A percentile compares a stretch with the other conserved stretches of the same genome.
Evolutionary conservation across 345 rosid genomes (phyloP).

Genomic region (Sisymbrium irio): DNA sequence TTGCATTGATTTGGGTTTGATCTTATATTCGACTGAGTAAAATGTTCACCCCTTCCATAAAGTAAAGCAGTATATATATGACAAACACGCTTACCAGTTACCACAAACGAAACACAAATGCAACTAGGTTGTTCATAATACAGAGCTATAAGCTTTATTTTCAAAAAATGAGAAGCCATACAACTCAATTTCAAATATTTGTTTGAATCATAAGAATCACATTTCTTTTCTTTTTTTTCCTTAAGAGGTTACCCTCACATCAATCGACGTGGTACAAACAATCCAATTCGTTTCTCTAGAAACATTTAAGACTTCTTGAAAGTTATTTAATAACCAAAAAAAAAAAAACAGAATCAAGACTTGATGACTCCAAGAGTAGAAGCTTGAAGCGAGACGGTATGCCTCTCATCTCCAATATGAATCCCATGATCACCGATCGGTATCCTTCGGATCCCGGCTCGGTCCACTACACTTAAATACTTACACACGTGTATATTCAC

Average conservation of each 20-base stretch:
- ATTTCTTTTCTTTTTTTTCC: background rate
- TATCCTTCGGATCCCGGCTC: slow-evolving; percentile 72
- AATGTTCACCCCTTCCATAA: no score
- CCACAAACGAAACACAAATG: background rate
- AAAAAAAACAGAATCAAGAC: slow-evolving; percentile 30
- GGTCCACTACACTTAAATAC: slow-evolving; percentile 76
- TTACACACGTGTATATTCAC: slow-evolving; percentile 82
- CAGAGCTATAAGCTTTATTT: background rate
- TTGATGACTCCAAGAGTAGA: slow-evolving; percentile 50
- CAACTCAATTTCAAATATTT: background rate
- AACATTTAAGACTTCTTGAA: background rate
- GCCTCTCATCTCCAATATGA: slow-evolving; percentile 60
- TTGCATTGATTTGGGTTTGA: background rate
- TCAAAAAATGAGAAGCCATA: background rate
- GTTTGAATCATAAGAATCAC: background rate
- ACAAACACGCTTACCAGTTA: background rate
- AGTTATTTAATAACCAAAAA: background rate
- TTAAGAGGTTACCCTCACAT: background rate
- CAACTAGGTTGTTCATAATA: background rate
- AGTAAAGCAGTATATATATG: no score
- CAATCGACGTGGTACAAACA: slow-evolving; percentile 15
- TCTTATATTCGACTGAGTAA: background rate
- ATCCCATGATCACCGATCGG: slow-evolving; percentile 75
- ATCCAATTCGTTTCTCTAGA: slow-evolving; percentile 1
- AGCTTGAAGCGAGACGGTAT: slow-evolving; percentile 65